Percentiles rank a stretch among this genome's conserved stretches.
phyloP scores from a whole-genome alignment of 805 yeast species.

The Sugiyamaella boreocaroliniensis region DNA sequence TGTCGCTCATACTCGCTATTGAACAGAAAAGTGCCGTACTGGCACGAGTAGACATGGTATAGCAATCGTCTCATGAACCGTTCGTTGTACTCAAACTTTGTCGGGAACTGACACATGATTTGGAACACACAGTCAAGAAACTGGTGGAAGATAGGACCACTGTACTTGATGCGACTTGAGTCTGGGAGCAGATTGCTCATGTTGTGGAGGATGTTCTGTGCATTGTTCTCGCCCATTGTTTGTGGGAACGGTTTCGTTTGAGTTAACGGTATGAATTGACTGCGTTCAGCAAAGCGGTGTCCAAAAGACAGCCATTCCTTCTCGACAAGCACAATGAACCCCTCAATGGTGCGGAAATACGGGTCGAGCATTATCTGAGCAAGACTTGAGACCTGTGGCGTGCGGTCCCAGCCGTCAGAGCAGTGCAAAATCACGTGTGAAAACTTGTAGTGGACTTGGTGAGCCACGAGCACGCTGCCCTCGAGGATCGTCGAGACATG shows the following conservation, averaged over 20 bases:
- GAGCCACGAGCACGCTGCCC: conserved; percentile 69
- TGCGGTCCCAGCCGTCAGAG: conserved; percentile 98
- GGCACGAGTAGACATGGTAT: conserved; percentile 88
- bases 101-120: conserved; percentile 60
- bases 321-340: conserved; percentile 78
- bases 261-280: conserved; percentile 7
- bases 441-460: conserved; percentile 74
- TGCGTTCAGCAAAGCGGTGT: conserved; percentile 74
- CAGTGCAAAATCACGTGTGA: conserved; percentile 87
- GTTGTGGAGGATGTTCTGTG: conserved; percentile 41
- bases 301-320: conserved; percentile 97
- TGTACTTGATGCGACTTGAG: conserved; percentile 46
- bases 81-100: conserved; percentile 78
- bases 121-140: conserved; percentile 88
- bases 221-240: conserved; percentile 26
- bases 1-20: conserved; percentile 63
- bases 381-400: conserved; percentile 80
- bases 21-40: conserved; percentile 83
- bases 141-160: conserved; percentile 93
- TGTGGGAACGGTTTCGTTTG: neutral
- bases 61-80: conserved; percentile 75
- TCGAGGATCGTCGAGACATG: conserved; percentile 61
- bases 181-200: conserved; percentile 48
- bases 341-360: conserved; percentile 77
- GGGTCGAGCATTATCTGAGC: conserved; percentile 88